A percentile compares a stretch with the other conserved stretches of the same genome.
Conservation (phyloP, 805 yeast species). For the Sungouiozyma intestinalis region DNA sequence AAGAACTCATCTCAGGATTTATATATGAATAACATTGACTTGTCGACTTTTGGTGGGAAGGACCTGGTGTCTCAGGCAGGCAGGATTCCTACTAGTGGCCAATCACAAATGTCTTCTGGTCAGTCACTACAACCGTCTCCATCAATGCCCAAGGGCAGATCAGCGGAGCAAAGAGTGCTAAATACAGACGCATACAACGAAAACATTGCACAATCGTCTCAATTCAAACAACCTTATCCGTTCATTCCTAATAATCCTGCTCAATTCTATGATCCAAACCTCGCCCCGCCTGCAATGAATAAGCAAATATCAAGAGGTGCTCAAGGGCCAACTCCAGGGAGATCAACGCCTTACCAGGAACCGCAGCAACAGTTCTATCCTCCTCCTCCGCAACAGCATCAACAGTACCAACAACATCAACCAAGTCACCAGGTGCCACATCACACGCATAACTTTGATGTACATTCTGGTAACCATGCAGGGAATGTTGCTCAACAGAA, state of each 20-base stretch:
- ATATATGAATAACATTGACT: neutral
- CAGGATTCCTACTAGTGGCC: neutral
- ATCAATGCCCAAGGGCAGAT: neutral
- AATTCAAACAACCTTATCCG: neutral
- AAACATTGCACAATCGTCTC: no score
- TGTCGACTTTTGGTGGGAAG: neutral
- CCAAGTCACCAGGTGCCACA: conserved; percentile 1
- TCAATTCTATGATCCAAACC: neutral
- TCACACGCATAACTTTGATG: neutral
- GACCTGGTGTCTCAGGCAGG: neutral
- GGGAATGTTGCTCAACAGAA: neutral
- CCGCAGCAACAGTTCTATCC: conserved; percentile 4
- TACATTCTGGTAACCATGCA: neutral
- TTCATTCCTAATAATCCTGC: neutral
- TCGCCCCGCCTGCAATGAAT: neutral
- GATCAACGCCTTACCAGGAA: neutral
- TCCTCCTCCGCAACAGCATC: neutral
- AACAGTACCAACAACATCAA: conserved; percentile 1
- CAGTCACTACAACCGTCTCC: conserved; percentile 2
- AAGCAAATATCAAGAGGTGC: neutral
- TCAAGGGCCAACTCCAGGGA: neutral
- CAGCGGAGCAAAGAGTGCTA: neutral
- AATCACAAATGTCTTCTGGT: neutral
- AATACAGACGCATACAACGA: no score
- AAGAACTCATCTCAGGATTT: neutral